These are phyloP conservation scores for Phialophora macrospora DNA, from an alignment of 2,329 filamentous ascomycete genomes.

Conservation along the genomic window DNA sequence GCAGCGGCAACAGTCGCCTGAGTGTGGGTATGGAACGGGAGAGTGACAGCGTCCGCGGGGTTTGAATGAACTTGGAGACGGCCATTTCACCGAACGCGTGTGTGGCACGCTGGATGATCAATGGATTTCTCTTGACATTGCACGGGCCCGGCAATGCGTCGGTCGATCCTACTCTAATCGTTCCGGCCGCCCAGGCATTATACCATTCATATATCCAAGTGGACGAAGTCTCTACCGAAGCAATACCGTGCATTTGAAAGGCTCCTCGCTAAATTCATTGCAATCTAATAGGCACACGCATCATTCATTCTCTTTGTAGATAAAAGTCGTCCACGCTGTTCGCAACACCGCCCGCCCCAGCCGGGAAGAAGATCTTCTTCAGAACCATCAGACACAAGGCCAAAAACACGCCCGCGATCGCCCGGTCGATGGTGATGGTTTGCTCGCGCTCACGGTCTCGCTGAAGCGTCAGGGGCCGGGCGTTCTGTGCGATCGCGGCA, in stretches of 20 bases:
- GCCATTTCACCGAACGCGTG: conserved; percentile 14
- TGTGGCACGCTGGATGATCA: not conserved
- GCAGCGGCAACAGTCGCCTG: not conserved
- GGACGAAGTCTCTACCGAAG: not conserved
- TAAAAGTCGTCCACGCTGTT: conserved; percentile 35
- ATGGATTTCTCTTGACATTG: not conserved
- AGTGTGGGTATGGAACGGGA: not conserved
- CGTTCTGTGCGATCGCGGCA: conserved; percentile 22
- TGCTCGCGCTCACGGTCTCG: conserved; percentile 16
- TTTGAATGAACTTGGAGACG: not conserved
- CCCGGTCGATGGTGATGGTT: conserved; percentile 74
- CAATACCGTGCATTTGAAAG: not conserved
- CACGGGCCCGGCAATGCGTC: not conserved
- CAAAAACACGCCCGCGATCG: conserved; percentile 74
- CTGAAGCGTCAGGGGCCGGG: conserved; percentile 15
- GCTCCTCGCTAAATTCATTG: not conserved
- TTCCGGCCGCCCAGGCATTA: not conserved
- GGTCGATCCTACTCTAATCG: not conserved
- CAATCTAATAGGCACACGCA: not conserved
- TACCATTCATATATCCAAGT: not conserved
- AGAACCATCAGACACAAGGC: conserved; percentile 72
- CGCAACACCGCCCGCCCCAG: conserved; percentile 24
- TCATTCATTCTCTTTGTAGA: conserved; percentile 32
- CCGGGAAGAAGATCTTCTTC: conserved; percentile 50
- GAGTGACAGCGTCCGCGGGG: not conserved